Conservation (phyloP, 2,329 filamentous ascomycete genomes). For the Trichoderma sp. region DNA sequence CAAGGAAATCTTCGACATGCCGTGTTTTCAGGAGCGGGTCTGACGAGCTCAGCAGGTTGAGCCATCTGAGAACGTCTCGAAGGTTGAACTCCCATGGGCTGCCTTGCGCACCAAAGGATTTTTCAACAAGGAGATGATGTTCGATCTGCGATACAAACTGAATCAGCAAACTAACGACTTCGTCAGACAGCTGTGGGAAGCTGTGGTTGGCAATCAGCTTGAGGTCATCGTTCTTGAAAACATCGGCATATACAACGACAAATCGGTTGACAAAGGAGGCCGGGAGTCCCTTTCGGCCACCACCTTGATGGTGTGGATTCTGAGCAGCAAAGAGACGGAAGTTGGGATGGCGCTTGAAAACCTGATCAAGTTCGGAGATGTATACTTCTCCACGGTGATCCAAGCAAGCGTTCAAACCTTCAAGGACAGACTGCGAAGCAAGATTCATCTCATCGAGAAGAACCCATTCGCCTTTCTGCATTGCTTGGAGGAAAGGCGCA, state of each 20-base stretch:
- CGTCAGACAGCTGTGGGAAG: constrained; percentile 65
- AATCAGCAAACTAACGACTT: constrained; percentile 70
- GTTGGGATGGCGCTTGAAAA: constrained; percentile 83
- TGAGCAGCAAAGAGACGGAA: constrained; percentile 97
- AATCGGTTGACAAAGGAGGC: constrained; percentile 98
- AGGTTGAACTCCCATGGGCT: constrained; percentile 97
- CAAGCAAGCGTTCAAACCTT: constrained; percentile 93
- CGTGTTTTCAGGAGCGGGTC: constrained; percentile 65
- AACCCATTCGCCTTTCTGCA: constrained; percentile 97
- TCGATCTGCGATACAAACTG: constrained; percentile 82
- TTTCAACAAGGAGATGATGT: constrained; percentile 64
- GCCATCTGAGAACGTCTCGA: constrained; percentile 86
- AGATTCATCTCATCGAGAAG: constrained; percentile 98
- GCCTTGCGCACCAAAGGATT: constrained; percentile 63
- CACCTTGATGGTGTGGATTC: constrained; percentile 96
- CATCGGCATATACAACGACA: constrained; percentile 94
- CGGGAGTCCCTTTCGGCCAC: constrained; percentile 90
- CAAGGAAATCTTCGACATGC: constrained; percentile 72
- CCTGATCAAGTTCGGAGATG: constrained; percentile 91
- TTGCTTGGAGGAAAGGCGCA: constrained; percentile 91
- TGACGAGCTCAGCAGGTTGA: constrained; percentile 62
- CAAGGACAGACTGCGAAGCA: constrained; percentile 93
- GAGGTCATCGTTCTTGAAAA: constrained; percentile 81
- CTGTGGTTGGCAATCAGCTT: constrained; percentile 78
- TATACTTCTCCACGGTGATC: constrained; percentile 97